A percentile compares a stretch with the other conserved stretches of the same genome.
Conservation (phyloP, 2,329 filamentous ascomycete genomes). For the Penicillium brevicompactum region DNA sequence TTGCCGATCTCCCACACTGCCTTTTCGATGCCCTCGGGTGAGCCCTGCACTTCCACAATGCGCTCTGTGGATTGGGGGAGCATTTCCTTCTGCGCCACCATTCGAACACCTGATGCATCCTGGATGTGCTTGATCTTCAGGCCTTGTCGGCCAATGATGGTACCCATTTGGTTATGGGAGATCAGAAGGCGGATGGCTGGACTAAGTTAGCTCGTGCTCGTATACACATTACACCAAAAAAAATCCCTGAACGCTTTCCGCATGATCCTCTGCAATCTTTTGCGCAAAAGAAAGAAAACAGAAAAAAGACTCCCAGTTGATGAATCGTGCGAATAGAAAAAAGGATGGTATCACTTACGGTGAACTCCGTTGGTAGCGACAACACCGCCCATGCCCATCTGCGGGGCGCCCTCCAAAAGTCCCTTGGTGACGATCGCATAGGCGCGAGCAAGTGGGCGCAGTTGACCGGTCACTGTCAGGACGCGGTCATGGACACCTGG, state of each 20-base stretch:
- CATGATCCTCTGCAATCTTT: neutral
- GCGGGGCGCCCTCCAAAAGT: slow-evolving; percentile 86
- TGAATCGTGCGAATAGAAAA: neutral
- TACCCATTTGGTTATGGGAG: slow-evolving; percentile 99
- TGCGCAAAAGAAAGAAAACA: neutral
- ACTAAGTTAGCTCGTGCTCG: slow-evolving; percentile 18
- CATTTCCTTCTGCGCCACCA: slow-evolving; percentile 99
- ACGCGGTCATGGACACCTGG: slow-evolving; percentile 97
- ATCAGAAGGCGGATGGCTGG: slow-evolving; percentile 95
- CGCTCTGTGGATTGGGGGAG: slow-evolving; percentile 97
- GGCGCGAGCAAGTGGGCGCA: slow-evolving; percentile 85
- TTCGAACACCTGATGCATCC: slow-evolving; percentile 92
- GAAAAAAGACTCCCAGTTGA: neutral
- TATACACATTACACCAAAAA: neutral
- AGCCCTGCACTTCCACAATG: slow-evolving; percentile 95
- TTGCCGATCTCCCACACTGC: slow-evolving; percentile 99
- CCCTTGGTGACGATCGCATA: slow-evolving; percentile 92
- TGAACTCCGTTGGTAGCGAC: slow-evolving; percentile 88
- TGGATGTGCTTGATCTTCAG: slow-evolving; percentile 99
- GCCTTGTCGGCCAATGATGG: slow-evolving; percentile 94
- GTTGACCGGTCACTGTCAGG: slow-evolving; percentile 87
- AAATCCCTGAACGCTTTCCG: neutral
- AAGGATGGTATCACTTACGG: slow-evolving; percentile 63
- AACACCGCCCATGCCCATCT: slow-evolving; percentile 94
- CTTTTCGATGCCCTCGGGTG: slow-evolving; percentile 91